Percentiles rank a stretch among this genome's conserved stretches.
These are phyloP conservation scores for Marchantia polymorpha DNA, from an alignment of 225 moss, liverwort and hornwort species.

Conservation along the genomic window DNA sequence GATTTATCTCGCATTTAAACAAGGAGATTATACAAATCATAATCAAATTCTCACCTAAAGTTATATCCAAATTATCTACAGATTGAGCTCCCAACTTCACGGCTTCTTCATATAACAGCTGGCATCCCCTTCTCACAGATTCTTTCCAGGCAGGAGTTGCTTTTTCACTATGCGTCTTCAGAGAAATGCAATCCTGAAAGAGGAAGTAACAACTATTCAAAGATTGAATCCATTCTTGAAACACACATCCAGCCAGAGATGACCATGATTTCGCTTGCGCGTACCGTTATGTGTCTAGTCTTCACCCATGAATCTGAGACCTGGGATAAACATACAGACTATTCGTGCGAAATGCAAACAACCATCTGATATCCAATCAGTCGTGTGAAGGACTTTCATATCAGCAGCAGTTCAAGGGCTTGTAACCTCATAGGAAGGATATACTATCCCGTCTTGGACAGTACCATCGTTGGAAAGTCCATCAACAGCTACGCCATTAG, in stretches of 20 bases:
- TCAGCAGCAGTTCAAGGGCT: background rate
- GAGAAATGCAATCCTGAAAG: slow-evolving; percentile 54
- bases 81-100: slow-evolving; percentile 7
- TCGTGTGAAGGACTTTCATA: background rate
- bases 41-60: slow-evolving; percentile 7
- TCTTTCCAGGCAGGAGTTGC: slow-evolving; percentile 51
- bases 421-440: slow-evolving; percentile 59
- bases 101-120: slow-evolving; percentile 41
- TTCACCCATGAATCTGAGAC: background rate
- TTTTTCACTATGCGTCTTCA: slow-evolving; percentile 68
- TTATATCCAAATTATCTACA: slow-evolving; percentile 20
- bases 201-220: background rate
- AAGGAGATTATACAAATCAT: too few species aligned
- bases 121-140: slow-evolving; percentile 66
- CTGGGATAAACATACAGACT: background rate
- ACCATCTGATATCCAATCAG: background rate
- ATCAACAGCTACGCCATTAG: background rate
- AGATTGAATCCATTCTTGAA: background rate
- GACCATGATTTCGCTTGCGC: background rate
- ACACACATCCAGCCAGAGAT: background rate
- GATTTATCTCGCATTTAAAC: too few species aligned
- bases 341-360: background rate
- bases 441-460: slow-evolving; percentile 58
- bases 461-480: slow-evolving; percentile 33
- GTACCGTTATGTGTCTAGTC: background rate